Conservation (phyloP, 768 basidiomycete genomes). For the Arthromyces matolae region DNA sequence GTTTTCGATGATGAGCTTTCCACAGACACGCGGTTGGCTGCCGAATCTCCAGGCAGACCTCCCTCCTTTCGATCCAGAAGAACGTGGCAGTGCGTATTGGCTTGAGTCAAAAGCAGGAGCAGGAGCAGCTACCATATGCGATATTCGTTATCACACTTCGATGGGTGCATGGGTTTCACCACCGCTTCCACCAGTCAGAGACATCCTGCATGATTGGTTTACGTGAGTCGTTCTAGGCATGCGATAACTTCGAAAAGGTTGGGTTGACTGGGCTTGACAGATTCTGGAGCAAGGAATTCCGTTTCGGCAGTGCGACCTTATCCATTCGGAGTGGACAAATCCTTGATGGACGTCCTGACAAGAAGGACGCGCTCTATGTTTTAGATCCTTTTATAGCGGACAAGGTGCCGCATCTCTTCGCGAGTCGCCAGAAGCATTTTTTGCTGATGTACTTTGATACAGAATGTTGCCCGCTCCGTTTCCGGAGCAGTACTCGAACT, state of each 20-base stretch:
- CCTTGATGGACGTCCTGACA: background rate
- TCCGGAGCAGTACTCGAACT: background rate
- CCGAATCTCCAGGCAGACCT: constrained; percentile 51
- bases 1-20: background rate
- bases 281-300: constrained; percentile 41
- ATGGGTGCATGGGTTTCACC: constrained; percentile 13
- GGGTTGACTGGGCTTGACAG: too few species aligned
- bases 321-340: constrained; percentile 11
- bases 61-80: constrained; percentile 10
- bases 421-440: background rate
- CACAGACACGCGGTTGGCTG: constrained; percentile 39
- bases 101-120: constrained; percentile 22
- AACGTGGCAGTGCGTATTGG: constrained; percentile 29
- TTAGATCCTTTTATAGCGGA: constrained; percentile 12
- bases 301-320: constrained; percentile 19
- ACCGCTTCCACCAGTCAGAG: constrained; percentile 10
- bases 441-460: background rate
- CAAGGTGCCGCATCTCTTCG: background rate
- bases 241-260: background rate
- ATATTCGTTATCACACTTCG: constrained; percentile 23
- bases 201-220: constrained; percentile 39
- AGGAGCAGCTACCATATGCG: constrained; percentile 21
- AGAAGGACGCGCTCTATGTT: background rate
- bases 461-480: constrained; percentile 6
- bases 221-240: constrained; percentile 27